Base-by-base conservation (phyloP, 1,284 basidiomycete species). In the Trichosporon asahii region DNA sequence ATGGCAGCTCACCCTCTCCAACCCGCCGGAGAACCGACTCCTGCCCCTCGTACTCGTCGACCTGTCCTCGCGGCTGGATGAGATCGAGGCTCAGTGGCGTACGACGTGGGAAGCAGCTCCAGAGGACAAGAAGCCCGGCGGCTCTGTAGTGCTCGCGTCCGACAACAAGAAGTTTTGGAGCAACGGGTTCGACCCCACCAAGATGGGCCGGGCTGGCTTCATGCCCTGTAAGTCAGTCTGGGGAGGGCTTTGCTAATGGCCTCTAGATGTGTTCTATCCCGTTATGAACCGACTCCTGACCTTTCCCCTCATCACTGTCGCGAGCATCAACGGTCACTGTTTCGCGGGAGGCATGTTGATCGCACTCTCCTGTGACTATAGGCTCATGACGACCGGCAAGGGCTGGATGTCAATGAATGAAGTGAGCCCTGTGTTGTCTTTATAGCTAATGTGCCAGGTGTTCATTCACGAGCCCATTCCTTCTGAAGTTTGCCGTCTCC, bases 341-440 rank as follows among this genome's bases (percentile, higher is more conserved):
- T 97, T 94, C 79, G 95, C 94, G 1, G 95, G 87, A 11, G 95
- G 89, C 9, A 90, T 93, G 79, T 89, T 93, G 76, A 84, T 95
- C 14, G 88, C 91, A 0, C 83, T 95, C 64, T 87, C 87, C 1
- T 96, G 94, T 81, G 95, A 98, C 81, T 96, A 93, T 83, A 88
- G 95, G 29, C 86, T 97, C 69, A 95, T 96, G 90, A 90, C 92
- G 73, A 90, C 89, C 18, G 90, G 87, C 75, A 89, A 88, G 77
- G 90, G 91, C 3, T 95, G 92, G 89, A 84, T 93, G 69, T 92
- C 89, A 80, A 96, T 97, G 94, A 97, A 97, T 79, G 95, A 98
- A 91, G 91, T 92, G 72, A 72, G 80, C 73, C 25, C 14, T 15
- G 8, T 21, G 0, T 14, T 29, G 18, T 14, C 1, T 23, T 15